Evolutionary conservation across 495 filamentous ascomycete species (phyloP), one percentile per base, ranked within the genome.

Genomic region (Trichocladium antarcticum): DNA sequence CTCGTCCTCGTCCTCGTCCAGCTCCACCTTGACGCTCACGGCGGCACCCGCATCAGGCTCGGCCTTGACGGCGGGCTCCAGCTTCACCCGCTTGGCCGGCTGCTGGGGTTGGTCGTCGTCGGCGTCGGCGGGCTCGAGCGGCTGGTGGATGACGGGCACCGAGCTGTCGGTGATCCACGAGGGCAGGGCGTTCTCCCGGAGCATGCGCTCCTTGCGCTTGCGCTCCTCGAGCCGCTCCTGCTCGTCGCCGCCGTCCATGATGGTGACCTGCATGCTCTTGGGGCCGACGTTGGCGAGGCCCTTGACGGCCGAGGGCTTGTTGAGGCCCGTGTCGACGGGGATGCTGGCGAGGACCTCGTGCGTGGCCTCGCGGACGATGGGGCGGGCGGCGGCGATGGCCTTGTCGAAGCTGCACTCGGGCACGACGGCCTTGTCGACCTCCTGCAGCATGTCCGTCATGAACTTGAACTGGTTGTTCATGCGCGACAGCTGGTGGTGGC

Each of bases 111-210:
- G 67, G 15, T 71, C 70, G 2, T 70, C 67, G 1, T 37, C 53
- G 14, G 6, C 51, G 16, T 51, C 45, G 16, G 21, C 15, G 36
- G 47, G 47, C 37, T 45, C 47, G 38, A 55, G 50, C 0, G 46
- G 47, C 17, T 5, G 15, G 12, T 8, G 24, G 21, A 12, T 43
- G 19, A 69, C 68, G 5, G 72, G 68, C 36, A 99, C 85, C 1
- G 90, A 95, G 38, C 82, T 88, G 39, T 86, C 80, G 2, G 84
- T 85, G 59, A 95, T 89, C 88, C 93, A 96, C 10, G 81, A 73
- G 0, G 92, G 92, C 32, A 99, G 69, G 5, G 79, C 80, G 52
- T 99, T 99, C 65, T 94, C 85, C 54, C 78, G 74, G 39, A 84
- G 82, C 50, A 90, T 63, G 41, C 78, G 76, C 45, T 85, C 86